Percentiles rank a stretch among this genome's conserved stretches.
Conservation (phyloP, 2,329 filamentous ascomycete species). For the Graphium sp. region DNA sequence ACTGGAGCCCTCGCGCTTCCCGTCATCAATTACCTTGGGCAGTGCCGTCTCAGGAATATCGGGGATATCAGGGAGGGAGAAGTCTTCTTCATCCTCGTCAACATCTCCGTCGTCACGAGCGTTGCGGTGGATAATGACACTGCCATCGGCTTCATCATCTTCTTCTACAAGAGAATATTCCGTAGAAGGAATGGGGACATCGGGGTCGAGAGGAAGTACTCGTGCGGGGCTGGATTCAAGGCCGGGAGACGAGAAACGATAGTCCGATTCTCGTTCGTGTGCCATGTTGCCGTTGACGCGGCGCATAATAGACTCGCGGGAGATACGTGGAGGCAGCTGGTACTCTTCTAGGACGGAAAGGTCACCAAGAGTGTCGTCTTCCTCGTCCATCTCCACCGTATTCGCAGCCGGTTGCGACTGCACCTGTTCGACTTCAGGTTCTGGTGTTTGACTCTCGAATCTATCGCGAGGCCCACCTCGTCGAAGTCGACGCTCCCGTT, state of each 20-base stretch:
- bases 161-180: conserved; percentile 44
- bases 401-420: conserved; percentile 5
- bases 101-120: too few species aligned
- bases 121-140: conserved; percentile 52
- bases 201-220: conserved; percentile 58
- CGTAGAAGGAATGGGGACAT: conserved; percentile 76
- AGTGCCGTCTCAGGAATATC: conserved; percentile 31
- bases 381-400: conserved; percentile 25
- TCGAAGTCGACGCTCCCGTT: conserved; percentile 52
- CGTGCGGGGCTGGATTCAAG: conserved; percentile 40
- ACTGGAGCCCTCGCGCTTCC: too few species aligned
- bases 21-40: conserved; percentile 27
- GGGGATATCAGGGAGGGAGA: conserved; percentile 10
- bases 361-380: conserved; percentile 43
- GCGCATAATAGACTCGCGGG: conserved; percentile 80
- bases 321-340: conserved; percentile 62
- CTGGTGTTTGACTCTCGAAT: conserved; percentile 23
- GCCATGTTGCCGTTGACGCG: conserved; percentile 56
- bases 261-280: conserved; percentile 42
- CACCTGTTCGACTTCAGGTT: conserved; percentile 16
- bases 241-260: conserved; percentile 45
- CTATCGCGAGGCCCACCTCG: conserved; percentile 37
- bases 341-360: conserved; percentile 44
- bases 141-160: conserved; percentile 32
- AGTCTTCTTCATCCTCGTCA: conserved; percentile 33